Evolutionary conservation across 2,329 filamentous ascomycete genomes (phyloP), one percentile per base, ranked within the genome.

Genomic region (Ceratocystiopsis brevicomis): DNA sequence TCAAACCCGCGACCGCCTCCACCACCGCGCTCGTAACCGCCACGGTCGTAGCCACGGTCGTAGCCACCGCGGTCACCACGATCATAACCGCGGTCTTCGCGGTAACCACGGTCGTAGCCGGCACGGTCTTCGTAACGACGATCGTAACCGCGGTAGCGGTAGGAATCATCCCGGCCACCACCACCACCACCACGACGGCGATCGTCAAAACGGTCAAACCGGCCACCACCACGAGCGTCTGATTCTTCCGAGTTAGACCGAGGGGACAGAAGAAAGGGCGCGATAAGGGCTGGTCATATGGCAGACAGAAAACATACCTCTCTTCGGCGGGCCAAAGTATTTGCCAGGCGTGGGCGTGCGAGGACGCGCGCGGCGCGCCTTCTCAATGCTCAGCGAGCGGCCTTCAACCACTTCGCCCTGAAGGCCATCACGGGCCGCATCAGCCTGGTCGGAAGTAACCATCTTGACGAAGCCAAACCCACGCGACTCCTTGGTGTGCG

Each of bases 381-480:
- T 98, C 71, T 98, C 90, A 52, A 98, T 96, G 72, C 87, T 95
- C 56, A 98, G 67, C 48, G 87, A 95, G 54, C 90, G 82, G 48
- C 90, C 90, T 58, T 98, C 88, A 51, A 95, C 86, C 53, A 85
- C 76, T 62, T 96, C 88, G 57, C 88, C 88, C 62, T 96, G 88
- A 32, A 98, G 73, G 43, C 83, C 88, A 57, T 96, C 90, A 68
- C 90, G 94, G 53, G 90, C 90, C 53, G 90, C 87, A 62, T 98
- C 90, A 50, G 90, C 90, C 63, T 94, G 83, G 44, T 96, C 88
- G 40, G 84, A 76, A 46, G 85, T 92, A 48, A 86, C 78, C 88
- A 98, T 96, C 70, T 98, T 96, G 60, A 98, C 90, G 67, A 98
- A 98, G 45, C 90, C 90, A 53, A 98, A 98, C 52, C 90, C 90